Conservation (phyloP, 2,329 filamentous ascomycete species). For the Diaporthe aspalathi region DNA sequence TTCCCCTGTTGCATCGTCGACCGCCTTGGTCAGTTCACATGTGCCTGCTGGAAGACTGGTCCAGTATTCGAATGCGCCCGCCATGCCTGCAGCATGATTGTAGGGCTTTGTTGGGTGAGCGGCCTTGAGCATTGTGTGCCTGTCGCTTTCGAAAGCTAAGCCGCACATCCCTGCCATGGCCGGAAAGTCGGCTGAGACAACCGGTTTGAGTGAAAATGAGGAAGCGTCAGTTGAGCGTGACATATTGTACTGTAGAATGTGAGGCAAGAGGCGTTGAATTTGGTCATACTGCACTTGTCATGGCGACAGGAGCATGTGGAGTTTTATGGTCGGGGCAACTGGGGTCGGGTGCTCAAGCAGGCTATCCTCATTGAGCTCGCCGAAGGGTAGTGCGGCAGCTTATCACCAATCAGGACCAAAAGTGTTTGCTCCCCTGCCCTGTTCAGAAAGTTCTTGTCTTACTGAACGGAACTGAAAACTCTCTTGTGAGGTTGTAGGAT, state of each 20-base stretch:
- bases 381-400: slow-evolving; percentile 13
- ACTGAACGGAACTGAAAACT: too few relatives aligned
- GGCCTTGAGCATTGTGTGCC: slow-evolving; percentile 51
- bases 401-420: background rate
- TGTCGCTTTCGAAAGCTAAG: slow-evolving; percentile 47
- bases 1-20: slow-evolving; percentile 45
- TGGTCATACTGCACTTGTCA: background rate
- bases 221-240: background rate
- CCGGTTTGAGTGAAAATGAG: slow-evolving; percentile 30
- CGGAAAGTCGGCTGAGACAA: slow-evolving; percentile 44
- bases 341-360: background rate
- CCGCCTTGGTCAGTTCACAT: slow-evolving; percentile 49
- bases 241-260: background rate
- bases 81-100: slow-evolving; percentile 45
- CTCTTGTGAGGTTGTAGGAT: too few relatives aligned
- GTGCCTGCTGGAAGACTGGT: slow-evolving; percentile 41
- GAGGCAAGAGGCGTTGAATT: background rate
- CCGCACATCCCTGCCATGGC: slow-evolving; percentile 47
- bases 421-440: background rate
- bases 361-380: slow-evolving; percentile 25
- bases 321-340: background rate
- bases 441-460: background rate
- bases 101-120: slow-evolving; percentile 45
- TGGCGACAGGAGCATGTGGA: background rate
- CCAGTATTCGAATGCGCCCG: slow-evolving; percentile 41